Evolutionary conservation across 176 grass and related monocot genomes (phyloP), one percentile per base, ranked within the genome.

Genomic region (Pontederia paniculata): DNA sequence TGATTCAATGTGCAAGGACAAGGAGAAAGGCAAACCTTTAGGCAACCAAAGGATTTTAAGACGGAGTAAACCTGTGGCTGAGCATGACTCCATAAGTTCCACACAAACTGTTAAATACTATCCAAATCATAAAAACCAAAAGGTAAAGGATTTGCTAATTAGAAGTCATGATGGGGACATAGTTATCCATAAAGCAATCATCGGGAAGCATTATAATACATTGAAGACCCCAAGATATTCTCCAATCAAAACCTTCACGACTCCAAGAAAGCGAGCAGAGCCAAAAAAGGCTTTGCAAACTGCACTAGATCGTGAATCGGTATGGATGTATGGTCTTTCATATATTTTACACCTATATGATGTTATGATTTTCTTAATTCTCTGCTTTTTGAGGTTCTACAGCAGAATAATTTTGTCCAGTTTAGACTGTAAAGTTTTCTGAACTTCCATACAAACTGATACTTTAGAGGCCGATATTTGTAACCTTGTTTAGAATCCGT

Each of bases 21-120:
- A 62, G 69, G 57, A 62, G 9, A 86, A 86, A 64, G 74, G 47
- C 20, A 86, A 80, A 5, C 76, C 85, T 64, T 83, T 83, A 62
- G 78, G 76, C 57, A 57, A 75, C 7, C 73, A 89, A 4, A 81
- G 76, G 62, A 63, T 68, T 51, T 65, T 76, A 54, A 67, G 74
- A 80, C 61, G 74, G 54, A 71, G 75, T 65, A 73, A 61, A 71
- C 46, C 64, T 5, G 48, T 48, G 48, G 28, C 53, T 52, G 69
- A 66, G 16, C 60, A 70, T 41, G 73, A 60, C 15, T 50, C 43
- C 74, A 68, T 64, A 50, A 70, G 48, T 68, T 78, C 62, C 49
- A 62, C 65, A 2, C 54, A 48, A 76, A 77, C 65, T 58, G 43
- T 61, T 25, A 86, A 85, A 69, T 79, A 78, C 48, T 81, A 51